Percentiles rank a stretch among this genome's conserved stretches.
Conservation (phyloP, 805 yeast species). For the Starmerella gropengiesseri region DNA sequence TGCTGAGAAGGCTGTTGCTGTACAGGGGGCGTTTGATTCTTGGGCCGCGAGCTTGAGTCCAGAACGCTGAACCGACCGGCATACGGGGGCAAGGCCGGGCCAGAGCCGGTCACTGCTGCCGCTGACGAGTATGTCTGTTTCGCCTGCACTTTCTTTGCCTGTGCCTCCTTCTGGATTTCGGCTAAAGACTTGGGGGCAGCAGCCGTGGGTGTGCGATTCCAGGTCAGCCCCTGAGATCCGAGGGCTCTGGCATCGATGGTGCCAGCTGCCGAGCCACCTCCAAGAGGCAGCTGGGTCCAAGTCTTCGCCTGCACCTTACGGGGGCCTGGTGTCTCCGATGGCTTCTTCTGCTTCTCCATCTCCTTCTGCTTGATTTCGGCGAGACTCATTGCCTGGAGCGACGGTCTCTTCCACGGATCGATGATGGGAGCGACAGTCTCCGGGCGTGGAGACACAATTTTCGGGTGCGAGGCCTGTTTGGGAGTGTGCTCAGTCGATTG, state of each 20-base stretch:
- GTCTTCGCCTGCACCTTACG: slow-evolving; percentile 1
- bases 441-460: no score
- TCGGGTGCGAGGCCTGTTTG: no score
- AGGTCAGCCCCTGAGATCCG: no score
- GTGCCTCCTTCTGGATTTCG: slow-evolving; percentile 31
- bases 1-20: neutral
- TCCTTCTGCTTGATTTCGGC: slow-evolving; percentile 20
- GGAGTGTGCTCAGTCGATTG: no score
- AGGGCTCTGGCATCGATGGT: no score
- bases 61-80: slow-evolving; percentile 1
- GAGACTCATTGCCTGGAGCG: slow-evolving; percentile 12
- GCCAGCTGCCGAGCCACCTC: no score
- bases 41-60: neutral
- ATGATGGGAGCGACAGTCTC: slow-evolving; percentile 15
- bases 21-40: neutral
- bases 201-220: slow-evolving; percentile 21
- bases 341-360: slow-evolving; percentile 11
- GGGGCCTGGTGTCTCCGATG: slow-evolving; percentile 2
- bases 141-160: slow-evolving; percentile 4
- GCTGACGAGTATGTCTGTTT: neutral
- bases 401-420: slow-evolving; percentile 22
- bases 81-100: neutral
- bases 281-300: slow-evolving; percentile 8
- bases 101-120: neutral
- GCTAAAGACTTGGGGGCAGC: slow-evolving; percentile 29